Evolutionary conservation across 345 rosid genomes (phyloP), one percentile per base, ranked within the genome.

Genomic region (Brassica nigra): DNA sequence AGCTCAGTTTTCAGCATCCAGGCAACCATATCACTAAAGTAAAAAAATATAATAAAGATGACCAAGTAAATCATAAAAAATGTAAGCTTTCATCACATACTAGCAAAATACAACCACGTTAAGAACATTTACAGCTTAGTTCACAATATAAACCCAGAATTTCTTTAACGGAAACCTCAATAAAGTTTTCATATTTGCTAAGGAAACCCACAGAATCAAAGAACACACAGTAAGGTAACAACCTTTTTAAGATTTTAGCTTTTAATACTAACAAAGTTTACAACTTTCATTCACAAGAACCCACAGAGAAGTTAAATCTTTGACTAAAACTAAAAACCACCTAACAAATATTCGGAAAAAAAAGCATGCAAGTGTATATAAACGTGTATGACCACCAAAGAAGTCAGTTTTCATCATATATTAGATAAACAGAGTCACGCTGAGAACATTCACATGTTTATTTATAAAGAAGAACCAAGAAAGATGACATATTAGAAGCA

Each of bases 291-390:
- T 5, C 62, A 70, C 3, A 52, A 20, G 15, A 23, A 11, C 33
- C 8, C 54, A 57, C 14, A 33, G 12, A 58, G 12, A 18, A 33
- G 34, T 10, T 18, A 59, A 42, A 72, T 2, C 8, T 57, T 14
- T n/a, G 4, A 72, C 67, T 12, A 14, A 12, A 1, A 37, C 20
- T 12, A 30, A 20, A 16, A 59, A 59, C 6, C 9, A 5, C 31
- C 1, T n/a, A 27, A 61, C 4, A 28, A 28, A 12, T 28, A 2
- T 34, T 4, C 14, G 5, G 34, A 65, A 3, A 58, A n/a, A 18
- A 70, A 68, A 39, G 6, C 74, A 74, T 80, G 83, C 75, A 74
- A 15, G 61, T 16, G 66, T 52, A 36, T 14, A 37, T 42, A 80
- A 42, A 58, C 73, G 69, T 79, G 57, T n/a, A 47, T 7, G 15